Percentiles rank a stretch among this genome's conserved stretches.
Evolutionary conservation across 2,329 filamentous ascomycete genomes (phyloP).

Genomic region (Penicillium rolfsii): DNA sequence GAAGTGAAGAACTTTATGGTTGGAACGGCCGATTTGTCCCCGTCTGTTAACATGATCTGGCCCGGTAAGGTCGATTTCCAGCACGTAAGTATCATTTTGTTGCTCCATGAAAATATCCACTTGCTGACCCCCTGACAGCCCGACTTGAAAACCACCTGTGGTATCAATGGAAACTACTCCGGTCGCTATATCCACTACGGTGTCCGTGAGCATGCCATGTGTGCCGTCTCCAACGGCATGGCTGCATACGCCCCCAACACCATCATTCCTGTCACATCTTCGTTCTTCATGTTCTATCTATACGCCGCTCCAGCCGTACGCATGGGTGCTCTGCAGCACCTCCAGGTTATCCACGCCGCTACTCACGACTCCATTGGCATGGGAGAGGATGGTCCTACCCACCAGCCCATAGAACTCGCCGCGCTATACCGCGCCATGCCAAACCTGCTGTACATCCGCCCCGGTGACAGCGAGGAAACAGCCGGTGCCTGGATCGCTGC

Average conservation of each 20-base stretch:
- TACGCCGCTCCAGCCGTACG: conserved; percentile 61
- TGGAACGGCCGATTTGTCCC: conserved; percentile 58
- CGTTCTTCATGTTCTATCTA: conserved; percentile 68
- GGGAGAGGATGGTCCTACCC: conserved; percentile 65
- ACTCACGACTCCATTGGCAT: conserved; percentile 65
- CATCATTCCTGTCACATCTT: conserved; percentile 61
- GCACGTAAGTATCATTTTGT: conserved; percentile 39
- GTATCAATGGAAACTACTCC: conserved; percentile 55
- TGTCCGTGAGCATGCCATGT: conserved; percentile 66
- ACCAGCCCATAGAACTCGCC: conserved; percentile 63
- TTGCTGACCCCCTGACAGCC: conserved; percentile 24
- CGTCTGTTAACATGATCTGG: conserved; percentile 61
- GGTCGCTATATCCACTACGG: conserved; percentile 60
- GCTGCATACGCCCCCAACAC: conserved; percentile 61
- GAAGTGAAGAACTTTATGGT: conserved; percentile 56
- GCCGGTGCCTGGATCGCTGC: conserved; percentile 50
- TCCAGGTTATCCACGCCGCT: conserved; percentile 62
- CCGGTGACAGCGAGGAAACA: conserved; percentile 61
- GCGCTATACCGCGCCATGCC: conserved; percentile 65
- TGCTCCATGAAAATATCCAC: not conserved
- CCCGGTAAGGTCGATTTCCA: conserved; percentile 57
- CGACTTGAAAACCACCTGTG: conserved; percentile 33
- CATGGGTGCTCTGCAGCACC: conserved; percentile 61
- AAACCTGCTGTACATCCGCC: conserved; percentile 63
- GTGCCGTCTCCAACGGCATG: conserved; percentile 78